These are phyloP conservation scores for Trebouxia sp. DNA, from an alignment of 139 green algal species.

Conservation along the genomic window DNA sequence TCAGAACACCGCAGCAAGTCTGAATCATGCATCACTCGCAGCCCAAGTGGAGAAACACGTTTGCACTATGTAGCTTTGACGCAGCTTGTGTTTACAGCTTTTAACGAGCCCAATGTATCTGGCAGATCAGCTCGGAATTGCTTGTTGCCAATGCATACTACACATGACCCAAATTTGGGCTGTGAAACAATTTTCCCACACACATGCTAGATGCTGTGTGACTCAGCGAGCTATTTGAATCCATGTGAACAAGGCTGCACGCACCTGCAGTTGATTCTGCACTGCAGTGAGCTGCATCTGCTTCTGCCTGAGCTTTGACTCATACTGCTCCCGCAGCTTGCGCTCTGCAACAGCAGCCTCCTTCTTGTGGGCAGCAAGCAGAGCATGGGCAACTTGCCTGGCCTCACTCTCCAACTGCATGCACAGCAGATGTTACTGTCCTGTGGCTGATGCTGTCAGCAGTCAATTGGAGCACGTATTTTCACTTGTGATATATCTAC, in stretches of 20 bases:
- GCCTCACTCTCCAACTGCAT: constrained; percentile 5
- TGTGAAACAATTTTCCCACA: neutral
- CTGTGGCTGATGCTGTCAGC: too few species aligned
- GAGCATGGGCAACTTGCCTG: neutral
- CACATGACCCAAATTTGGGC: neutral
- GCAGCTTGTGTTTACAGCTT: neutral
- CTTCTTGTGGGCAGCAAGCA: constrained; percentile 10
- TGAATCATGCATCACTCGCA: neutral
- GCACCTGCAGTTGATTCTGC: constrained; percentile 5
- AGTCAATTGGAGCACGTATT: too few species aligned
- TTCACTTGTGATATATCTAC: too few species aligned
- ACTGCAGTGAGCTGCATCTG: neutral
- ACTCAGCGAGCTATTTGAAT: too few species aligned
- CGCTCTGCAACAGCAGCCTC: constrained; percentile 1
- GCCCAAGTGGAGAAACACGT: neutral
- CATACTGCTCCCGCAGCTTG: constrained; percentile 15
- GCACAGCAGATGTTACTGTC: too few species aligned
- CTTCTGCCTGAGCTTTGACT: constrained; percentile 8
- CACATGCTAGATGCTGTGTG: too few species aligned
- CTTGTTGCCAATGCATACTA: neutral
- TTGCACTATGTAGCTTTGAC: neutral
- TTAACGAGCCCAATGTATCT: neutral
- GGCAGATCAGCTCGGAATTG: too few species aligned
- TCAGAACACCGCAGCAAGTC: neutral
- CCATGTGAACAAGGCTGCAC: too few species aligned